Base-by-base conservation (phyloP, 805 yeast species). In the Grigorovia jiainica region DNA sequence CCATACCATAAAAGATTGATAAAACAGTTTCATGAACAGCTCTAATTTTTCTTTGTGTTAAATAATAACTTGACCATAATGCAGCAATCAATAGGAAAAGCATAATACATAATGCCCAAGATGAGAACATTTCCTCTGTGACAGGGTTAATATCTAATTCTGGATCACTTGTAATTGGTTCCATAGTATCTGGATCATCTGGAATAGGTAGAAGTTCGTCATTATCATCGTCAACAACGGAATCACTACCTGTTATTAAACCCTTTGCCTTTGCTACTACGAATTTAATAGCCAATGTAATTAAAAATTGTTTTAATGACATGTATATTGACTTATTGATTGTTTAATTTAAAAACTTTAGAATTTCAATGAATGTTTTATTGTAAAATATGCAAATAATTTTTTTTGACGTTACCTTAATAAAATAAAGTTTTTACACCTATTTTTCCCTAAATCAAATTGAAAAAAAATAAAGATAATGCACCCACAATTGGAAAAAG, bases 1-100 rank as follows among this genome's bases (percentile, higher is more conserved):
- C 71, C 97, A 87, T 89, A 17, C 99, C 99, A 54, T 90, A 87
- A 59, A 92, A 87, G 45, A 92, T 92, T 1, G 97, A 87, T 36
- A 94, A 67, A 32, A 92, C 97, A 0, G 98, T 92, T 65, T 92
- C 99, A 63, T 92, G 99, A n/a, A 92, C 77, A 3, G 95, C 95
- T 62, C 86, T 89, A 54, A 92, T 90, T 49, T 92, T 74, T 52
- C 86, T 75, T 54, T 87, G 95, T 56, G 90, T 95, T 38, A 92
- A 69, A 58, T 84, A 90, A 64, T 90, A 92, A 24, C 95, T 82
- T 3, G 96, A 86, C 97, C 97, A 92, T 40, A 92, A 67, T 0
- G 98, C 96, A 7, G 89, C 75, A 44, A 90, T 82, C 36, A 92
- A 67, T 36, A 92, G 68, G 43, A 83, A 76, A 38, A 92, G 61